Base-by-base conservation (phyloP, 208 protist species). In the Leishmania turanica region DNA sequence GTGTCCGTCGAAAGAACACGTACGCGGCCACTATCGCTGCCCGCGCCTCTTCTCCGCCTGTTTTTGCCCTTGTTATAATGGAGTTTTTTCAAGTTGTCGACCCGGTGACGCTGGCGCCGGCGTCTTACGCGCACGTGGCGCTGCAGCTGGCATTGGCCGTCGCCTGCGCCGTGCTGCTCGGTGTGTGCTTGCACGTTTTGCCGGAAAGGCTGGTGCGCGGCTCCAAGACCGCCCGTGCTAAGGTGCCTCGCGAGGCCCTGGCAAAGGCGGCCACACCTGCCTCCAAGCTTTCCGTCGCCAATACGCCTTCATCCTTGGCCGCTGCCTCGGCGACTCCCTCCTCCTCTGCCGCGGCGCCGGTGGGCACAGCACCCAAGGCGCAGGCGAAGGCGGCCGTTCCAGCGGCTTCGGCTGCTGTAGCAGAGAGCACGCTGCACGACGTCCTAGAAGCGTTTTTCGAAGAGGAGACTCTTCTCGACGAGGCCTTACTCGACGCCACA, bases 401-500 rank as follows among this genome's bases (percentile, higher is more conserved):
- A 64, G 42, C 60, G 9, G 7, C 40, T 27, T 54, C 40, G 31
- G 69, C 60, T 74, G 64, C 82, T 3, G 21, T 70, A 21, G 51
- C 64, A 13, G 34, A 83, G 31, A 66, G 58, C 66, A 78, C 84
- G 19, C 66, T 87, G 31, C 75, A 87, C 65, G 66, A 76, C 65
- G 84, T 71, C 13, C 83, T 90, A 19, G 87, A 90, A 40, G 85
- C 83, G n/a, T 90, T 90, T 53, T 90, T 90, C 58, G 80, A 86
- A 56, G 76, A 82, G 19, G 77, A 90, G 71, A 78, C 56, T 47
- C 42, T 90, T 45, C 78, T 90, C 17, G 77, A 85, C 34, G 87
- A 87, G 58, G 81, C 87, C 2, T 81, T 90, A 34, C 49, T 90
- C 0, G 87, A 90, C 70, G 78, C 87, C 19, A 58, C 65, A 1